Evolutionary conservation across 305 asterid genomes (phyloP), one percentile per base, ranked within the genome.

Genomic region (Withania somnifera): DNA sequence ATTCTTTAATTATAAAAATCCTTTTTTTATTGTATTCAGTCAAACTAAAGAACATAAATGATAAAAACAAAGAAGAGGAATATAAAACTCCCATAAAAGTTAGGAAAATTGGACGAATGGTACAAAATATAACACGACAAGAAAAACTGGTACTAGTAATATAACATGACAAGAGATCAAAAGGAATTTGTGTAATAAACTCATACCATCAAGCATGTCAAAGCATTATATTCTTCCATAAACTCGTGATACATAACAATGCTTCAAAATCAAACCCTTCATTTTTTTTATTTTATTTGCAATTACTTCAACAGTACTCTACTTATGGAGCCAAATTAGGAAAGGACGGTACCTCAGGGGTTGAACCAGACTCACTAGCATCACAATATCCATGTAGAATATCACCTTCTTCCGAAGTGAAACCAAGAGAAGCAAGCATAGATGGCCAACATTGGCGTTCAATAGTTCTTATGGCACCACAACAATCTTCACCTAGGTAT

Each of bases 341-440:
- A 10, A 14, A 47, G 3, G 82, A 30, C 1, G 85, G 63, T 6
- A 83, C 11, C 22, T 86, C 84, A 3, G 88, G 85, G 20, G 84
- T 84, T 53, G 88, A 84, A 24, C 26, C 9, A 64, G 83, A 63
- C 11, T 82, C 53, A 68, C 10, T 68, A n/a, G 90, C 92, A 47
- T 92, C 93, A 22, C 94, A 94, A 50, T 94, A 92, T 68, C 97
- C 97, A 14, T 86, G 90, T 0, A 92, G 84, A 28, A 90, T 66
- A 52, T 90, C 89, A 0, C 87, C 90, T 83, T 92, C 95, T 81
- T 90, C 77, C 0, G 91, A 11, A 7, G 91, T 89, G 78, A 83
- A 87, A 34, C 98, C 98, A 32, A 94, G 84, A 52, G 95, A 86
- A 17, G 82, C 84, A 14, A 94, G 86, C 95, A 91, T 84, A 20